Base-by-base conservation (phyloP, 2,329 filamentous ascomycete genomes). In the Arthrobotrys sphaeroides region DNA sequence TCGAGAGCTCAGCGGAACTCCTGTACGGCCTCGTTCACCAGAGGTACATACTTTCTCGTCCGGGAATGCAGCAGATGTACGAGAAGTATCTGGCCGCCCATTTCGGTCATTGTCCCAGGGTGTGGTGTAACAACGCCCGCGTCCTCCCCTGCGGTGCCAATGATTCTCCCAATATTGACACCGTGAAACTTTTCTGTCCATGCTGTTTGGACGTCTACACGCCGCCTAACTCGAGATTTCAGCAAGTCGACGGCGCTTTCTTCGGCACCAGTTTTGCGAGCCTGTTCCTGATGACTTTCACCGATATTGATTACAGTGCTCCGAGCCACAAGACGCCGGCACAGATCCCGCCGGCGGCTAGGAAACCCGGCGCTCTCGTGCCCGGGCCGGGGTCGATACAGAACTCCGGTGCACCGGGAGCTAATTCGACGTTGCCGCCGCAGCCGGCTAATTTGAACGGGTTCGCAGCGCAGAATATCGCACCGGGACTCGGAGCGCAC, bases 21-120 rank as follows among this genome's bases (percentile, higher is more conserved):
- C 90, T 99, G 22, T 99, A 99, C 84, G 95, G 95, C 42, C 88
- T 99, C 73, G 99, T 99, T 83, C 95, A 99, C 84, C 95, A 98
- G 83, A 91, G 95, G 69, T 99, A 97, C 84, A 98, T 99, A 84
- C 98, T 94, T 81, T 97, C 94, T 22, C 88, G 95, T 73, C 93
- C 92, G 1, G 95, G 95, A 61, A 98, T 99, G 80, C 94, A 98
- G 84, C 94, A 97, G 82, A 99, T 99, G 95, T 93, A 94, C 77
- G 95, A 99, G 83, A 99, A 99, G 83, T 99, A 98, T 85, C 94
- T 98, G 83, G 87, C 96, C 55, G 91, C 94, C 77, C 94, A 99
- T 84, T 99, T 99, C 81, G 95, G 95, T 62, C 90, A 91, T 79
- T 99, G 95, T 82, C 95, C 95, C n/a, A 89, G 95, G 73, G 96